Evolutionary conservation across 2,329 filamentous ascomycete species (phyloP).

Genomic region (Fusarium tricinctum): DNA sequence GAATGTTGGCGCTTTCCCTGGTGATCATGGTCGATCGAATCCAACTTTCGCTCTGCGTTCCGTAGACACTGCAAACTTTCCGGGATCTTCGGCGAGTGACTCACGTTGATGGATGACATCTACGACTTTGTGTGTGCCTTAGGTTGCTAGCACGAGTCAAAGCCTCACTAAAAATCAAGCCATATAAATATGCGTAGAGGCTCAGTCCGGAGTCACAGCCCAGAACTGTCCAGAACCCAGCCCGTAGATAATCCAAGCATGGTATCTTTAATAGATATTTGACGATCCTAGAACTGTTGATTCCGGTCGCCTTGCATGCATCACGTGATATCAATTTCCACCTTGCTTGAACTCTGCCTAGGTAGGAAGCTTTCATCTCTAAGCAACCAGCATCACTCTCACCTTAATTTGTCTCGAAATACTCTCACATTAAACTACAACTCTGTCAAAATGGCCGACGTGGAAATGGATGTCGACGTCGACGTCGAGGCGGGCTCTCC

Average conservation of each 20-base stretch:
- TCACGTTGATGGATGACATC: constrained; percentile 41
- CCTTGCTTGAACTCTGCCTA: constrained; percentile 11
- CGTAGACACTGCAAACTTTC: constrained; percentile 25
- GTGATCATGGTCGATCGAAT: not conserved
- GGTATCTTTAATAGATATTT: constrained; percentile 1
- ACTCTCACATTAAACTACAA: not conserved
- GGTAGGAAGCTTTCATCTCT: constrained; percentile 10
- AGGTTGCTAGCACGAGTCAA: constrained; percentile 15
- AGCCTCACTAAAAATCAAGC: not conserved
- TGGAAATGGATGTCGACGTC: constrained; percentile 73
- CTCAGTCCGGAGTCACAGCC: not conserved
- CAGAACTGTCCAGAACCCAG: not conserved
- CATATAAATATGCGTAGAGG: constrained; percentile 1
- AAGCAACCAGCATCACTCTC: constrained; percentile 3
- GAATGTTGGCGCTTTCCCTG: constrained; percentile 23
- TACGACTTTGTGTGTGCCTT: constrained; percentile 25
- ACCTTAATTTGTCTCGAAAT: not conserved
- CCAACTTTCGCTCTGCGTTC: not conserved
- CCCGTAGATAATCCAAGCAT: not conserved
- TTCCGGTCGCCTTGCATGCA: not conserved
- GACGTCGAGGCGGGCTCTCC: constrained; percentile 59
- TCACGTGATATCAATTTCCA: constrained; percentile 41
- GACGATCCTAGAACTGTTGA: not conserved
- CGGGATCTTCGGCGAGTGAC: constrained; percentile 41
- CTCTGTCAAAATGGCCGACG: constrained; percentile 62